These are phyloP conservation scores for Fraxinus anomala DNA, from an alignment of 257 asterid species.

Conservation along the genomic window DNA sequence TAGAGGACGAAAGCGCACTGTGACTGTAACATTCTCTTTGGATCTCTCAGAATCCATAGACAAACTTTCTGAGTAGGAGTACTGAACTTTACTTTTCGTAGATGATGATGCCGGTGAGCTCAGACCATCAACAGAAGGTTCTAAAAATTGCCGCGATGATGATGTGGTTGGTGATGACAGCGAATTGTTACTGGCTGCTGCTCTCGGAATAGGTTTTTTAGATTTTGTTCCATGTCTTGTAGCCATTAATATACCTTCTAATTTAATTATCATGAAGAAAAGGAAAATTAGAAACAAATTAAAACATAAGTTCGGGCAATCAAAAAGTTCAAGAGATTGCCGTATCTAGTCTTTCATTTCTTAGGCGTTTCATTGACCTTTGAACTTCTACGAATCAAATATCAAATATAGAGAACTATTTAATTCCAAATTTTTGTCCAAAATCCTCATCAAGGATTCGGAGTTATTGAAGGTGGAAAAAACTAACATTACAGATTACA, in stretches of 20 bases:
- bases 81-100: constrained; percentile 64
- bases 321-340: neutral
- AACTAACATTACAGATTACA: neutral
- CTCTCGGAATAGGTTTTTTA: constrained; percentile 47
- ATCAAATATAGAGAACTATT: neutral
- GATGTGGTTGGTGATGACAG: constrained; percentile 84
- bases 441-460: neutral
- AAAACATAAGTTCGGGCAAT: neutral
- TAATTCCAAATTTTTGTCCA: neutral
- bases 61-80: constrained; percentile 50
- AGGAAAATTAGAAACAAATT: constrained; percentile 7
- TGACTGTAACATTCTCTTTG: constrained; percentile 90
- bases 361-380: neutral
- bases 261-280: neutral
- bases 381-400: neutral
- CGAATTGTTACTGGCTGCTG: constrained; percentile 47
- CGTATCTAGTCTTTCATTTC: neutral
- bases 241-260: constrained; percentile 52
- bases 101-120: constrained; percentile 96
- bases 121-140: constrained; percentile 61
- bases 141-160: constrained; percentile 72
- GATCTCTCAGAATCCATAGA: constrained; percentile 61
- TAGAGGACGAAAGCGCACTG: constrained; percentile 97
- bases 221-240: constrained; percentile 56
- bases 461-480: neutral